These are phyloP conservation scores for Solanum dulcamara DNA, from an alignment of 257 asterid species.

Conservation along the genomic window DNA sequence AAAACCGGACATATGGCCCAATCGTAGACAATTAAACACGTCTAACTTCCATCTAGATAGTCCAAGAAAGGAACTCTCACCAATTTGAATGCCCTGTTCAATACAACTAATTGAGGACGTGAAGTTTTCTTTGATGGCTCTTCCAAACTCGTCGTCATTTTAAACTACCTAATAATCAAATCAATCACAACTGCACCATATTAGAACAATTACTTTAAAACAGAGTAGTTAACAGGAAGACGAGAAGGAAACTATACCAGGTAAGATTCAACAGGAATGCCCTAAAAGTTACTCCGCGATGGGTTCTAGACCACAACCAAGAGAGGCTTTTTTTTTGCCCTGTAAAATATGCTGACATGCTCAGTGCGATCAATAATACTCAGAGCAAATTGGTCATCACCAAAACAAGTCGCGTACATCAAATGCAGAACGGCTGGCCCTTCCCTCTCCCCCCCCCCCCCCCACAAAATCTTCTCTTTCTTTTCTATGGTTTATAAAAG, in stretches of 20 bases:
- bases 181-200: not conserved
- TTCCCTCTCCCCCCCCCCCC: not conserved
- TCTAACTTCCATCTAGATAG: not conserved
- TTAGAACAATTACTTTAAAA: not conserved
- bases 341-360: not conserved
- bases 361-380: not conserved
- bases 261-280: not conserved
- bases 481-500: not conserved
- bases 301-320: not conserved
- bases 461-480: not conserved
- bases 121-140: slow-evolving; percentile 32
- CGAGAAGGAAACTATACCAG: not conserved
- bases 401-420: not conserved
- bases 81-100: slow-evolving; percentile 54
- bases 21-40: not conserved
- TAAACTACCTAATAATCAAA: slow-evolving; percentile 11
- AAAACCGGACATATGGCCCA: not conserved
- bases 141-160: slow-evolving; percentile 13
- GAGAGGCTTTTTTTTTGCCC: not conserved
- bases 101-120: slow-evolving; percentile 41
- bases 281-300: not conserved
- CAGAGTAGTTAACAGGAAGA: not conserved
- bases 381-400: not conserved
- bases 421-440: not conserved
- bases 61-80: slow-evolving; percentile 14